phyloP scores from a whole-genome alignment of 306 rosid genomes.

The Crataegus laevigata region DNA sequence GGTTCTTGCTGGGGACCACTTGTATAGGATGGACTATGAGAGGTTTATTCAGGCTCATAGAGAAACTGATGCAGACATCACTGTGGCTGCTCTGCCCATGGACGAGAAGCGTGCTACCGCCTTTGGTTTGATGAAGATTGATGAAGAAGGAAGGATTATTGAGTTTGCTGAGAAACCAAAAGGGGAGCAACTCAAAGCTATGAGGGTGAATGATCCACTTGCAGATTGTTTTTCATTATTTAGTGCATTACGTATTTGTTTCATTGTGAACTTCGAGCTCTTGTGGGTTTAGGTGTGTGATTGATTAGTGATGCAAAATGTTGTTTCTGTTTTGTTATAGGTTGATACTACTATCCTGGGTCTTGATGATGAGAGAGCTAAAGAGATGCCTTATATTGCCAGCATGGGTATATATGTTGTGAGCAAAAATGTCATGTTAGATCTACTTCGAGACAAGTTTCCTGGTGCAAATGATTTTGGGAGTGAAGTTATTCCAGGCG shows the following conservation, averaged over 20 bases:
- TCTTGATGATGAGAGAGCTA: conserved; percentile 88
- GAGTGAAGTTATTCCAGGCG: conserved; percentile 99
- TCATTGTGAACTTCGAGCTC: background rate
- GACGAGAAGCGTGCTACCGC: conserved; percentile 97
- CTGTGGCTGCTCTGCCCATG: conserved; percentile 98
- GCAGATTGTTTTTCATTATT: background rate
- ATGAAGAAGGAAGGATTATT: conserved; percentile 89
- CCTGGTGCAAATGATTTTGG: conserved; percentile 98
- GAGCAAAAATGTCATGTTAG: conserved; percentile 83
- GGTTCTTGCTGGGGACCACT: conserved; percentile 89
- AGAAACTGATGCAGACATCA: conserved; percentile 92
- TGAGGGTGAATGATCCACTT: conserved; percentile 42
- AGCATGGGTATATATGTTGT: conserved; percentile 99
- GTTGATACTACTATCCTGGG: conserved; percentile 98
- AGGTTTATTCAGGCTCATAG: conserved; percentile 94
- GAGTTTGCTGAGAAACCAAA: conserved; percentile 95
- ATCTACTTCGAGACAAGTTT: conserved; percentile 68
- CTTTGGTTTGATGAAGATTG: conserved; percentile 93
- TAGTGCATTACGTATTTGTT: background rate
- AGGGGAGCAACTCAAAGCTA: conserved; percentile 92
- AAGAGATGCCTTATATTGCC: conserved; percentile 93
- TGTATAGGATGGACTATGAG: conserved; percentile 95
- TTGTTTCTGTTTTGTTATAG: conserved; percentile 30
- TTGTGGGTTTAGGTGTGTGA: background rate
- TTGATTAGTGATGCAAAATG: background rate